Conservation (phyloP, 129 eudicot genomes). For the Solidago caesia region DNA sequence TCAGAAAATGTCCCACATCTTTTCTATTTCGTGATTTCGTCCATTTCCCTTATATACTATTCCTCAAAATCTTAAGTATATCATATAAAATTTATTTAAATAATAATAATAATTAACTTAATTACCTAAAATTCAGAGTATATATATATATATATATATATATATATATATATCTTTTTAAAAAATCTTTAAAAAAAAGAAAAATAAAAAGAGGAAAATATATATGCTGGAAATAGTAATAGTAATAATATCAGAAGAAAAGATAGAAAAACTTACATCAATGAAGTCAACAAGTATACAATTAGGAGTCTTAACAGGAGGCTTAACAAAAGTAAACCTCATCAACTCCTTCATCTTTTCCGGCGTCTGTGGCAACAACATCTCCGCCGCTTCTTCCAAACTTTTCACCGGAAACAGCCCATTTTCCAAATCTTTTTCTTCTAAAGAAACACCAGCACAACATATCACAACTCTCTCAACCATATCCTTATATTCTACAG, state of each 20-base stretch:
- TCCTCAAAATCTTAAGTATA: neutral
- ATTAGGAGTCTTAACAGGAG: slow-evolving; percentile 53
- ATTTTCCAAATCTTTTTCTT: slow-evolving; percentile 64
- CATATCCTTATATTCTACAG: slow-evolving; percentile 50
- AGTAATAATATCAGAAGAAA: neutral
- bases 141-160: too few relatives aligned
- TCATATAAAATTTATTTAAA: too few relatives aligned
- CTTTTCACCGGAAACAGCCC: slow-evolving; percentile 72
- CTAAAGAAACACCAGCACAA: slow-evolving; percentile 82
- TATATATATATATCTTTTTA: too few relatives aligned
- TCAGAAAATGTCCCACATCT: neutral
- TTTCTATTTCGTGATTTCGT: neutral
- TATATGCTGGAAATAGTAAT: neutral
- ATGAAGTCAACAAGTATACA: slow-evolving; percentile 70
- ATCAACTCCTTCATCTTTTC: slow-evolving; percentile 67
- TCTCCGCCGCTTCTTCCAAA: slow-evolving; percentile 66
- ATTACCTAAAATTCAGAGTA: too few relatives aligned
- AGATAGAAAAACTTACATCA: slow-evolving; percentile 45
- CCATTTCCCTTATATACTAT: neutral
- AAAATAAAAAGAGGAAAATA: neutral
- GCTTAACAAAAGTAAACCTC: slow-evolving; percentile 54
- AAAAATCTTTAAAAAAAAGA: too few relatives aligned
- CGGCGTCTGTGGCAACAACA: slow-evolving; percentile 73
- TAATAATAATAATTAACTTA: too few relatives aligned
- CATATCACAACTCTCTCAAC: slow-evolving; percentile 80